Base-by-base conservation (phyloP, 768 basidiomycete genomes). In the Hirschioporus abietinus region DNA sequence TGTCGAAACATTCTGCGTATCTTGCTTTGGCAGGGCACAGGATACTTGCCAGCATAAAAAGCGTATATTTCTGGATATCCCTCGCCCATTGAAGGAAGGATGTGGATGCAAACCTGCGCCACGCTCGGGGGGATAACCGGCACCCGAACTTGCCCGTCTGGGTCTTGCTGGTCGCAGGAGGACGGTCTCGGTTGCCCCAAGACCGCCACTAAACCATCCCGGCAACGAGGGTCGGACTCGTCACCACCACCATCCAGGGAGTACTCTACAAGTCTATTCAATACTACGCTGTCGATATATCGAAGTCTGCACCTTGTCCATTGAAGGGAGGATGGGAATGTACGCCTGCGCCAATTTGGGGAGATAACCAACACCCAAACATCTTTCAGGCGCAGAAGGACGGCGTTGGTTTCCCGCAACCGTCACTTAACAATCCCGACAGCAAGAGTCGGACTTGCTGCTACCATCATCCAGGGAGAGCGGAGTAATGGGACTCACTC, bases 141-240 rank as follows among this genome's bases (percentile, higher is more conserved):
- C 42, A 52, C 42, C 42, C 42, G 42, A 52, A 20, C 42, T 52
- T 52, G 42, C 42, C 42, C 42, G 12, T 52, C 42, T 52, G 42
- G 42, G 42, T 52, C 42, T 52, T 52, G 42, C 42, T 52, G 42
- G 42, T 52, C 42, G 42, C 42, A 52, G 42, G 42, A 52, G 42
- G 42, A 52, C 42, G 42, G 42, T 10, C 12, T 52, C 12, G 42
- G 42, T 52, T 52, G 20, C 42, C 42, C 42, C 42, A 20, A 12
- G 15, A 20, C 42, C 42, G 42, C 42, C 42, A 15, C 42, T 15
- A 52, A 52, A 30, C 4, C 30, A 30, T 30, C 30, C 30, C 30
- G 30, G 8, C 30, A 30, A 8, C 30, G 30, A 30, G 30, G 2
- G 30, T 30, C 30, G 30, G 30, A 30, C 30, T 30, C 30, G 30